These are phyloP conservation scores for Diaporthe sp. DNA, from an alignment of 2,329 filamentous ascomycete genomes.

Conservation along the genomic window DNA sequence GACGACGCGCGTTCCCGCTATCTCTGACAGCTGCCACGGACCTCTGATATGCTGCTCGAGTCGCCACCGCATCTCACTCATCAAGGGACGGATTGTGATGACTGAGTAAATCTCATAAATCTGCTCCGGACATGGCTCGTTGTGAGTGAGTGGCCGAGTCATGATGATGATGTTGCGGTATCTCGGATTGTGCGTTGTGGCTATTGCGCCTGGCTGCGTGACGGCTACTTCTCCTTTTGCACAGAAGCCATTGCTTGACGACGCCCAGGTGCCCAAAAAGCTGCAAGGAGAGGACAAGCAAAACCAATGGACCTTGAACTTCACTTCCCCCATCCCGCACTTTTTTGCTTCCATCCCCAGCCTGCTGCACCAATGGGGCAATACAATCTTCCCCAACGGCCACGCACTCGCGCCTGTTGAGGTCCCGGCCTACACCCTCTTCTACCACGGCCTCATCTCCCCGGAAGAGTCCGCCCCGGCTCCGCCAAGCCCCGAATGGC, in stretches of 20 bases:
- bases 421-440: constrained; percentile 58
- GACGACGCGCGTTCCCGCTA: constrained; percentile 7
- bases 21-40: not conserved
- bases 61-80: not conserved
- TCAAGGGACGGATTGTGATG: not conserved
- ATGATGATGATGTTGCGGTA: not conserved
- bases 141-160: not conserved
- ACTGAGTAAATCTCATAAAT: too few relatives aligned
- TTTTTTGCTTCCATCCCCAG: constrained; percentile 61
- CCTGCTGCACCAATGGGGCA: constrained; percentile 63
- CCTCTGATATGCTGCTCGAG: not conserved
- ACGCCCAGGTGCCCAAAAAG: not conserved
- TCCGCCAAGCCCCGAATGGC: constrained; percentile 63
- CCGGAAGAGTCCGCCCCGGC: constrained; percentile 49
- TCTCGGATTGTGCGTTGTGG: not conserved
- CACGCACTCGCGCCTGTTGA: constrained; percentile 60
- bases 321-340: constrained; percentile 60
- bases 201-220: not conserved
- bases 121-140: not conserved
- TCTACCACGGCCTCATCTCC: constrained; percentile 60
- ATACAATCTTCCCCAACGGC: constrained; percentile 64
- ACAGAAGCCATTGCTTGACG: constrained; percentile 8
- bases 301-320: constrained; percentile 54
- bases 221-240: not conserved
- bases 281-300: not conserved